phyloP scores from a whole-genome alignment of 75 land plant species.

The Larix kaempferi region DNA sequence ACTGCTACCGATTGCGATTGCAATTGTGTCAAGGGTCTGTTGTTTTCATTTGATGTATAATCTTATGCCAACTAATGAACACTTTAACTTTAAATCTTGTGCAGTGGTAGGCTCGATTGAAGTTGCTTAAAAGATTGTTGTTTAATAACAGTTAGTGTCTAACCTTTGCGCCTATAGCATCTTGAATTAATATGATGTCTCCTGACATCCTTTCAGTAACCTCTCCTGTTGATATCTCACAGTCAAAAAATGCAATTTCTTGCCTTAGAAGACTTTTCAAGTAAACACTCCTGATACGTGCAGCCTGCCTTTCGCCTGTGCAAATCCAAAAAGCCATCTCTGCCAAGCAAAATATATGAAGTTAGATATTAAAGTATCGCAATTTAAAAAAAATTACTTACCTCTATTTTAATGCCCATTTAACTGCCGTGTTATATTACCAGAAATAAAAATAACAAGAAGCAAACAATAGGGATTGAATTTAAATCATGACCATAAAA shows the following conservation, averaged over 20 bases:
- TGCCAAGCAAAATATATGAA: background rate
- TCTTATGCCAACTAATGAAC: too few relatives aligned
- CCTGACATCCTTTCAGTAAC: conserved; percentile 50
- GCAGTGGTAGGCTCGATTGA: too few relatives aligned
- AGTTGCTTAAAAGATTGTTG: too few relatives aligned
- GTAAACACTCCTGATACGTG: conserved; percentile 41
- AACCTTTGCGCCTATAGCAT: conserved; percentile 43
- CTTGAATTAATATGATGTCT: conserved; percentile 34
- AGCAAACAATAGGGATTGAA: background rate
- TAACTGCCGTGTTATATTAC: background rate
- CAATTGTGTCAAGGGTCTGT: too few relatives aligned
- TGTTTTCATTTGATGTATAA: too few relatives aligned
- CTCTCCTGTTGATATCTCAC: conserved; percentile 49
- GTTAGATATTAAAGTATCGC: background rate
- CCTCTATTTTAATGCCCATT: background rate
- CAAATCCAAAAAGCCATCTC: conserved; percentile 58
- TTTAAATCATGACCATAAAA: background rate
- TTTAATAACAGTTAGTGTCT: background rate
- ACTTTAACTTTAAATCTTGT: too few relatives aligned
- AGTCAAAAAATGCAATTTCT: conserved; percentile 60
- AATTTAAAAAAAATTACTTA: background rate
- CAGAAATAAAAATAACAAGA: background rate
- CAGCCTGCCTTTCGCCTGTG: conserved; percentile 60
- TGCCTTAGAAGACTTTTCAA: conserved; percentile 46
- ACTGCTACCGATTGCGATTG: too few relatives aligned